These are phyloP conservation scores for Phytophthora fragariaefolia DNA, from an alignment of 352 stramenopile genomes.

Conservation along the genomic window DNA sequence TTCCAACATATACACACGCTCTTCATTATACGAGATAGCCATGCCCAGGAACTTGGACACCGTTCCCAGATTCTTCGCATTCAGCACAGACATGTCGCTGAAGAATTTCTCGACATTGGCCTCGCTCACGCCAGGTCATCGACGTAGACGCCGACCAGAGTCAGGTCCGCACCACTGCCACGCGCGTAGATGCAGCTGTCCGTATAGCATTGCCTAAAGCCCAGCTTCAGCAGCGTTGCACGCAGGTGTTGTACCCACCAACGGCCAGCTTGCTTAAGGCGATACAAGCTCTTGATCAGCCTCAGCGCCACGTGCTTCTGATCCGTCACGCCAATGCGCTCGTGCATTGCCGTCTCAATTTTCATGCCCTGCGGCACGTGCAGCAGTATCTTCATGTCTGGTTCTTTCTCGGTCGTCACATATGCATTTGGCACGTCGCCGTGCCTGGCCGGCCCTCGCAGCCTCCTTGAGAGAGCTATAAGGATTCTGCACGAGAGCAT, in stretches of 20 bases:
- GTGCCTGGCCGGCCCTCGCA: not conserved
- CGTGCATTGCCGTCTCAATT: not conserved
- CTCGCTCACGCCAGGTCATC: slow-evolving; percentile 30
- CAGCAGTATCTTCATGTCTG: not conserved
- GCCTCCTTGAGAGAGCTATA: not conserved
- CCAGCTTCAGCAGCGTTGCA: not conserved
- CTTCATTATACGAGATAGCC: slow-evolving; percentile 8
- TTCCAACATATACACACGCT: not conserved
- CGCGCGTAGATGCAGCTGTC: not conserved
- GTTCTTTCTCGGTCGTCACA: not conserved
- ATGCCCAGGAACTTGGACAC: slow-evolving; percentile 40
- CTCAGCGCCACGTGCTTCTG: not conserved
- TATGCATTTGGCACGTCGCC: not conserved
- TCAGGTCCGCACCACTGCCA: not conserved
- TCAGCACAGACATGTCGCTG: slow-evolving; percentile 13
- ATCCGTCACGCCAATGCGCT: not conserved
- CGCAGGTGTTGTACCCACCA: not conserved
- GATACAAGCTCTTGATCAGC: not conserved
- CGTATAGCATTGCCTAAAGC: not conserved
- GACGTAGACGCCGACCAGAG: slow-evolving; percentile 33
- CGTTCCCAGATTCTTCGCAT: slow-evolving; percentile 36
- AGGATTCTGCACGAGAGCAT: not conserved
- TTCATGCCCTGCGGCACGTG: not conserved
- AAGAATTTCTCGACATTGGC: slow-evolving; percentile 9
- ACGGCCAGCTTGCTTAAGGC: not conserved